A percentile compares a stretch with the other conserved stretches of the same genome.
phyloP scores from a whole-genome alignment of 2,329 filamentous ascomycete genomes.

The Sphaerulina vaccinii region DNA sequence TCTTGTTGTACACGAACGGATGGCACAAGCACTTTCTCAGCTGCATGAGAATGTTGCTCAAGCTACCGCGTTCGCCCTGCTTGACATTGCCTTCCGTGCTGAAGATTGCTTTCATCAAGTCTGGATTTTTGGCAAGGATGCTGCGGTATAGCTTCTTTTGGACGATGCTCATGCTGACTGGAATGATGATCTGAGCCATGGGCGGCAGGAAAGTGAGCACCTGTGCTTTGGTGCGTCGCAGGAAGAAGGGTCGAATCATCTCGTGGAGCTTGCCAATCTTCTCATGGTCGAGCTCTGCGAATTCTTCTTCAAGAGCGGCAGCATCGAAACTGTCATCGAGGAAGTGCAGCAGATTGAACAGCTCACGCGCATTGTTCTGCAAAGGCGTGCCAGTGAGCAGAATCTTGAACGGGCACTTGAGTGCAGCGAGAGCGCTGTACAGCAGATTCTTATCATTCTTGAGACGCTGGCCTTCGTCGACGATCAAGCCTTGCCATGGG shows the following conservation, averaged over 20 bases:
- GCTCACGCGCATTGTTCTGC: conserved; percentile 90
- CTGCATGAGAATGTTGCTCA: conserved; percentile 96
- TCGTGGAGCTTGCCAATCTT: conserved; percentile 79
- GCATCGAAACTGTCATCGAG: conserved; percentile 73
- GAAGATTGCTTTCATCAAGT: conserved; percentile 85
- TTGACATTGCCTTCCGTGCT: conserved; percentile 61
- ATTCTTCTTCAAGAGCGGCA: conserved; percentile 70
- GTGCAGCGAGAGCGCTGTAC: conserved; percentile 69
- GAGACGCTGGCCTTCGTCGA: conserved; percentile 91
- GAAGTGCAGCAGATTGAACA: conserved; percentile 97
- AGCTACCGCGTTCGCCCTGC: conserved; percentile 68
- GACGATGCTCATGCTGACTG: conserved; percentile 89
- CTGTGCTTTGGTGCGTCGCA: conserved; percentile 80
- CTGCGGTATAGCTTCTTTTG: conserved; percentile 95
- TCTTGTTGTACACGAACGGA: conserved; percentile 87
- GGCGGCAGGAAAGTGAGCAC: conserved; percentile 89
- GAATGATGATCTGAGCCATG: conserved; percentile 91
- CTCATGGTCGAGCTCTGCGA: conserved; percentile 74
- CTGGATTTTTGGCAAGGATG: conserved; percentile 85
- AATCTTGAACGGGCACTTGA: conserved; percentile 79
- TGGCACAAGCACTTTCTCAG: conserved; percentile 92
- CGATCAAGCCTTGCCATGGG: conserved; percentile 82
- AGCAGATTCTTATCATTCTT: conserved; percentile 89
- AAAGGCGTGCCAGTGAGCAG: conserved; percentile 86
- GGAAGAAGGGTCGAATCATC: conserved; percentile 71